phyloP scores from a whole-genome alignment of 352 stramenopile genomes.

The Globisporangium emineosum region DNA sequence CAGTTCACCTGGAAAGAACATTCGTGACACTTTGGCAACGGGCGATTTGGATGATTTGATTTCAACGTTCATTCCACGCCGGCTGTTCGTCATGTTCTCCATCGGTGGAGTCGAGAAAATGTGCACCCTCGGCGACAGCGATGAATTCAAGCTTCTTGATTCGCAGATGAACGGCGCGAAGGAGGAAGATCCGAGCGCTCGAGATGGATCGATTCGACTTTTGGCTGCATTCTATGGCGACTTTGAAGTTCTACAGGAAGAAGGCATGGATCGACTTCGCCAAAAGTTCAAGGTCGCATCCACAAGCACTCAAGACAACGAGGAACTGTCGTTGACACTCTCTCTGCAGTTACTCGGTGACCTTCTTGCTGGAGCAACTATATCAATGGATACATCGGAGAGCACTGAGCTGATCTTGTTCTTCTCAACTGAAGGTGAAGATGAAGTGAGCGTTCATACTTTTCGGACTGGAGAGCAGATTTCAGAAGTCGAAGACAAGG shows the following conservation, averaged over 20 bases:
- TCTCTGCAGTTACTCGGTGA: slow-evolving; percentile 26
- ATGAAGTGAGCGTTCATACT: slow-evolving; percentile 20
- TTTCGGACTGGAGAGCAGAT: slow-evolving; percentile 30
- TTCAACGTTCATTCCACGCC: slow-evolving; percentile 17
- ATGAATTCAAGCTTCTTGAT: slow-evolving; percentile 24
- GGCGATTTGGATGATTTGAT: slow-evolving; percentile 11
- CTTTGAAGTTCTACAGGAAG: slow-evolving; percentile 37
- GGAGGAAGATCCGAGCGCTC: neutral
- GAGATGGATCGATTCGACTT: slow-evolving; percentile 8
- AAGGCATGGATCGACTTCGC: slow-evolving; percentile 25
- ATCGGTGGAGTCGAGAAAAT: slow-evolving; percentile 16
- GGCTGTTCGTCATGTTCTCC: slow-evolving; percentile 30
- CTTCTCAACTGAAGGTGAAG: slow-evolving; percentile 18
- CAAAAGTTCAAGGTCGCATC: slow-evolving; percentile 13
- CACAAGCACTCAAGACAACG: slow-evolving; percentile 5
- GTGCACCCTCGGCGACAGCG: slow-evolving; percentile 26
- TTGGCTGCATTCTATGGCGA: slow-evolving; percentile 47
- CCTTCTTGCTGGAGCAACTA: slow-evolving; percentile 19
- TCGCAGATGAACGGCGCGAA: neutral
- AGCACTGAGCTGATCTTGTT: slow-evolving; percentile 29
- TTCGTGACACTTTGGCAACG: slow-evolving; percentile 20
- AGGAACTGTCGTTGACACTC: slow-evolving; percentile 17
- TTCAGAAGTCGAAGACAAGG: slow-evolving; percentile 29
- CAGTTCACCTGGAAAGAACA: neutral
- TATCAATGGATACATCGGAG: slow-evolving; percentile 19